A percentile compares a stretch with the other conserved stretches of the same genome.
Evolutionary conservation across 176 grass and related monocot species (phyloP).

Genomic region (Alloteropsis semialata): DNA sequence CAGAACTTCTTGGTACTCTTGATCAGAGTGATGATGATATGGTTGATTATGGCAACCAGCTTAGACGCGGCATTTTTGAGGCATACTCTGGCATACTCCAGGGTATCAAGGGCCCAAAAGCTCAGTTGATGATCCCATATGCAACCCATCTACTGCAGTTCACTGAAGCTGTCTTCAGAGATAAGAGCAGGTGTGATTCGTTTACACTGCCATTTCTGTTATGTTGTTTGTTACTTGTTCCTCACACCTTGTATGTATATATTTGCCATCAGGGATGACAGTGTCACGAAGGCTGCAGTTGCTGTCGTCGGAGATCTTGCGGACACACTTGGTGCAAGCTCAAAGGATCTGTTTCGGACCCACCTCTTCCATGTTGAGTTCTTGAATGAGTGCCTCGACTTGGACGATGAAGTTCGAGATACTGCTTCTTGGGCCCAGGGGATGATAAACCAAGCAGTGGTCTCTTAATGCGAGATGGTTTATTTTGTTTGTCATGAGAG

Average conservation of each 20-base stretch:
- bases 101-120: slow-evolving; percentile 75
- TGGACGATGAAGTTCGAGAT: slow-evolving; percentile 70
- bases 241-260: background rate
- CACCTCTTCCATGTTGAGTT: slow-evolving; percentile 72
- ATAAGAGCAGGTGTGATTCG: slow-evolving; percentile 54
- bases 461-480: slow-evolving; percentile 38
- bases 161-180: slow-evolving; percentile 71
- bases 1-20: slow-evolving; percentile 57
- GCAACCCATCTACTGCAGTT: slow-evolving; percentile 65
- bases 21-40: slow-evolving; percentile 79
- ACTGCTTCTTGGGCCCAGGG: slow-evolving; percentile 62
- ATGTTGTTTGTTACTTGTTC: background rate
- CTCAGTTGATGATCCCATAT: slow-evolving; percentile 76
- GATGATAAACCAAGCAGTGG: slow-evolving; percentile 69
- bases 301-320: slow-evolving; percentile 81
- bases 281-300: slow-evolving; percentile 77
- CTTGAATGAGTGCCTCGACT: slow-evolving; percentile 60
- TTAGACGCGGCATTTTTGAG: slow-evolving; percentile 80
- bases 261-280: slow-evolving; percentile 60
- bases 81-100: slow-evolving; percentile 92
- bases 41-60: slow-evolving; percentile 81
- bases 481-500: slow-evolving; percentile 21
- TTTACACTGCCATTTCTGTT: slow-evolving; percentile 13
- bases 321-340: slow-evolving; percentile 58
- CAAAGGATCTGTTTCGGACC: slow-evolving; percentile 58